Evolutionary conservation across 805 yeast species (phyloP).

Genomic region (Cyberlindnera maclurae): DNA sequence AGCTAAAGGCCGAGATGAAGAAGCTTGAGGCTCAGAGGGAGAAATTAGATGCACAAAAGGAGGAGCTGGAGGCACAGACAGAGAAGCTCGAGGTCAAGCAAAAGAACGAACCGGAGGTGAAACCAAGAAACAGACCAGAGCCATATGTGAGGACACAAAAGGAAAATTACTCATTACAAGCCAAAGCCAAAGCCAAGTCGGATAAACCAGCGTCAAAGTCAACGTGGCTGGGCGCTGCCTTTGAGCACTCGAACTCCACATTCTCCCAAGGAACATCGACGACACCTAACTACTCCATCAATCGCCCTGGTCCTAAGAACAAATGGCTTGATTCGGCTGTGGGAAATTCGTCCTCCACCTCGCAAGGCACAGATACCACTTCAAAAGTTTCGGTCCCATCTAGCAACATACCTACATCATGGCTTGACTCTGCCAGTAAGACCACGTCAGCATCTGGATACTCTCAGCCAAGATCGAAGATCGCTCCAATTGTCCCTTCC

Average conservation of each 20-base stretch:
- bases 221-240: constrained; percentile 10
- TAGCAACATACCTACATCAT: constrained; percentile 6
- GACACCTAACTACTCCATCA: constrained; percentile 3
- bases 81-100: too few relatives aligned
- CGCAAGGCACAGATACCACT: constrained; percentile 4
- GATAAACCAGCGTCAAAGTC: constrained; percentile 1
- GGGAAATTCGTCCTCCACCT: constrained; percentile 1
- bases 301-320: not conserved
- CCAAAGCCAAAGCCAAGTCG: too few relatives aligned
- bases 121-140: too few relatives aligned
- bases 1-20: too few relatives aligned
- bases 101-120: too few relatives aligned
- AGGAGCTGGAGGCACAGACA: too few relatives aligned
- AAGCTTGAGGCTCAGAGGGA: too few relatives aligned
- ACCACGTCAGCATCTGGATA: constrained; percentile 2
- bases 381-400: constrained; percentile 3
- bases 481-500: constrained; percentile 27
- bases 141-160: not conserved
- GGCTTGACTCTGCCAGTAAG: constrained; percentile 20
- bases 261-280: constrained; percentile 5
- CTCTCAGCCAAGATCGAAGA: constrained; percentile 15
- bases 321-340: constrained; percentile 10
- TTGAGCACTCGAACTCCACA: constrained; percentile 9
- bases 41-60: too few relatives aligned
- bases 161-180: not conserved